Evolutionary conservation across 2,329 filamentous ascomycete species (phyloP).

Genomic region (Elsinoe fawcettii): DNA sequence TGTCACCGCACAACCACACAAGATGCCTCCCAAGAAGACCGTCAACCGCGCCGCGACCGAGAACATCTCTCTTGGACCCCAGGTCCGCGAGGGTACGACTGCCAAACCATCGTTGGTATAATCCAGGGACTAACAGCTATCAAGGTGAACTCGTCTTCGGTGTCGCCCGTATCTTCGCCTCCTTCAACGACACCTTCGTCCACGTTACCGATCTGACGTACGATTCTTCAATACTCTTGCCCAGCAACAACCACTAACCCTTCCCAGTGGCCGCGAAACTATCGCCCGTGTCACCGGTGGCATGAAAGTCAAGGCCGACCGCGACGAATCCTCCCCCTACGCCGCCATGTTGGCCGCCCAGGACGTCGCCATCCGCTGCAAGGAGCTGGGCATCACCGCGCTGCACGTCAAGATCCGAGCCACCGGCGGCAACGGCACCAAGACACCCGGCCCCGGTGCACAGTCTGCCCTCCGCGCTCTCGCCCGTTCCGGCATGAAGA

Average conservation of each 20-base stretch:
- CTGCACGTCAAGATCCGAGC: constrained; percentile 99
- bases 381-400: constrained; percentile 80
- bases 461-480: constrained; percentile 98
- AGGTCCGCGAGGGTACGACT: constrained; percentile 81
- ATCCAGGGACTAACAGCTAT: constrained; percentile 22
- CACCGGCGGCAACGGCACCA: constrained; percentile 99
- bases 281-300: constrained; percentile 99
- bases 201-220: constrained; percentile 93
- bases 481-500: constrained; percentile 99
- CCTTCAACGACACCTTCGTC: constrained; percentile 60
- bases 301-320: constrained; percentile 99
- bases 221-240: constrained; percentile 19
- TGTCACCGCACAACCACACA: constrained; percentile 35
- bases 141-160: constrained; percentile 94
- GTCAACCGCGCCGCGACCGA: constrained; percentile 71
- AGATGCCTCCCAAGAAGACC: constrained; percentile 93
- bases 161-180: constrained; percentile 96
- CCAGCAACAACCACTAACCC: not conserved
- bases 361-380: constrained; percentile 79
- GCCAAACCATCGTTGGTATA: constrained; percentile 16
- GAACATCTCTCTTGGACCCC: constrained; percentile 97
- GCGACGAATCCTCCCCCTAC: constrained; percentile 99
- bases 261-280: constrained; percentile 89
- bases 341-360: constrained; percentile 99
- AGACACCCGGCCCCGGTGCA: constrained; percentile 98